Evolutionary conservation across 805 yeast genomes (phyloP), one percentile per base, ranked within the genome.

Genomic region (Ogataea polymorpha): DNA sequence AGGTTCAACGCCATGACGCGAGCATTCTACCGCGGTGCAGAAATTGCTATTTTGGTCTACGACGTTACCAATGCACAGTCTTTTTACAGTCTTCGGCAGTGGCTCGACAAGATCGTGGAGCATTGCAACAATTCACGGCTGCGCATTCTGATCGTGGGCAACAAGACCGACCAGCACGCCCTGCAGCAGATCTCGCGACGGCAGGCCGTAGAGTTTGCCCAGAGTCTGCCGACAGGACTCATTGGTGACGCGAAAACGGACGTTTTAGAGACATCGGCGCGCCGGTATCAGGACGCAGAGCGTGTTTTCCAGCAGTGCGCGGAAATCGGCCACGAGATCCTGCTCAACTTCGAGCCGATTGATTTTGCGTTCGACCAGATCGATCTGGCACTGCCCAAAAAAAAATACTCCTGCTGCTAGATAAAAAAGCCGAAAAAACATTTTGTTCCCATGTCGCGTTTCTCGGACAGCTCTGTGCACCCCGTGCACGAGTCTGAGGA

Each of bases 1-100:
- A 70, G 98, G 50, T 90, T 91, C 70, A 75, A 78, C 72, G 71
- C 77, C 38, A 72, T 75, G 23, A 67, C 75, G 9, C 73, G 70
- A 53, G 75, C 80, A 4, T 77, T 77, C 49, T 77, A 77, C 56
- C 59, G 83, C 28, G 83, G 83, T 7, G 69, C 81, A 0, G 82
- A 77, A 50, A 74, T 76, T 14, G 78, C 71, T 4, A 65, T 77
- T 6, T 51, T 77, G 31, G 77, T 76, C 14, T 77, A 74, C 51
- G 83, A 77, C 56, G 61, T 74, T 26, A 71, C 80, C 39, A 71
- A 69, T 49, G 72, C 75, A 42, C 77, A 73, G 52, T 65, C 71
- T 15, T 73, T 75, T 39, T 62, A 74, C 35, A 67, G 73, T 53
- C 52, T 76, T 20, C 49, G 48, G 21, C 44, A 35, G 31, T 66